Conservation (phyloP, 1,284 basidiomycete species). For the Boletus sp. region DNA sequence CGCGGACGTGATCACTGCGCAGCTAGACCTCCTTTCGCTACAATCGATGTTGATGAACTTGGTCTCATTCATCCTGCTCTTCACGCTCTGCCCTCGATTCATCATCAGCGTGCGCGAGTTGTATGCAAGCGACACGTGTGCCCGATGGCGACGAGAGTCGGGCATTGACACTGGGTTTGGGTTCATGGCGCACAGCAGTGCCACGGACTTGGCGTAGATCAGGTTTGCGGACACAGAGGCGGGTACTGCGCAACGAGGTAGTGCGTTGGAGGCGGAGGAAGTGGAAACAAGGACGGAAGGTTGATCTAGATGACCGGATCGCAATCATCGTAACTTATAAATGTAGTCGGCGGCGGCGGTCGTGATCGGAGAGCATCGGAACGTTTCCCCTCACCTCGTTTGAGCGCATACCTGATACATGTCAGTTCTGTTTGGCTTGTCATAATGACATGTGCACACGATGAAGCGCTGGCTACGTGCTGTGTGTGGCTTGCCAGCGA, state of each 20-base stretch:
- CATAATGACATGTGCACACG: no score
- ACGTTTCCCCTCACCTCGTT: no score
- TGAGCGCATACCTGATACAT: no score
- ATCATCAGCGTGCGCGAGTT: conserved; percentile 4
- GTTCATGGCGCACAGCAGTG: background rate
- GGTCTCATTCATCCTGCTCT: background rate
- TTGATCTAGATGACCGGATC: background rate
- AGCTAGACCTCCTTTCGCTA: background rate
- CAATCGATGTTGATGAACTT: background rate
- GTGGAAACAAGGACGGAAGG: background rate
- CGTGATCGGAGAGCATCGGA: no score
- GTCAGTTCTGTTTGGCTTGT: no score
- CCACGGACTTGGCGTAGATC: background rate
- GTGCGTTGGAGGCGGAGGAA: background rate
- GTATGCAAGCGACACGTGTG: background rate
- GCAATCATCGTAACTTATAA: no score
- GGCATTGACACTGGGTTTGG: conserved; percentile 4
- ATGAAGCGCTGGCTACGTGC: no score
- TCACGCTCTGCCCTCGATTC: conserved; percentile 4
- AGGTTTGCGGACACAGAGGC: background rate
- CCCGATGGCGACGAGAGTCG: background rate
- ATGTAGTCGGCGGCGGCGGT: no score
- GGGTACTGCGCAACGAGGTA: background rate
- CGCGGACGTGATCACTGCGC: background rate
- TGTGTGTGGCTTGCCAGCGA: no score